Evolutionary conservation across 106 monocot genomes (phyloP).

Genomic region (Dendrobium catenatum): DNA sequence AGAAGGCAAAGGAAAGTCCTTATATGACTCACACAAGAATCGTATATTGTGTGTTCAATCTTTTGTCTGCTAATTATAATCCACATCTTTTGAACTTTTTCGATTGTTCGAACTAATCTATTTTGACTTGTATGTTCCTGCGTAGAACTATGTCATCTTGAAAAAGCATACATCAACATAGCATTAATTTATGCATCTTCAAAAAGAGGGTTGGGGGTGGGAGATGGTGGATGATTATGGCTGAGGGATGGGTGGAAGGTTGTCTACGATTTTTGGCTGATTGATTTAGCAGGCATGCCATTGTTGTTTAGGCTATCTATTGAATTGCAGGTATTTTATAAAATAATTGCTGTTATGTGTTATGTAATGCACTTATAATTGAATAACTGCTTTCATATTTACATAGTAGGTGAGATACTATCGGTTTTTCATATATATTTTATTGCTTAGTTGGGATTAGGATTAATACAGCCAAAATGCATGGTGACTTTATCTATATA

Average conservation of each 20-base stretch:
- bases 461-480: background rate
- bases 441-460: background rate
- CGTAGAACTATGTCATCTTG: too few relatives aligned
- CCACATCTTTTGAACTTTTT: too few relatives aligned
- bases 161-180: too few relatives aligned
- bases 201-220: too few relatives aligned
- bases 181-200: too few relatives aligned
- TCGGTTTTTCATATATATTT: background rate
- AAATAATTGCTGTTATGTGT: background rate
- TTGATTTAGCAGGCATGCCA: background rate
- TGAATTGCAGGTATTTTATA: background rate
- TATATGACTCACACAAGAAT: too few relatives aligned
- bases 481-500: background rate
- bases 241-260: too few relatives aligned
- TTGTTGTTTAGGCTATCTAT: background rate
- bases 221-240: too few relatives aligned
- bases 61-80: too few relatives aligned
- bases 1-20: background rate
- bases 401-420: background rate
- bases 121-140: too few relatives aligned
- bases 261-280: background rate
- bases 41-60: too few relatives aligned
- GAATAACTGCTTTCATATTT: background rate
- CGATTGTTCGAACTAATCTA: too few relatives aligned
- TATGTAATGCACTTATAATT: background rate